Evolutionary conservation across 2,329 filamentous ascomycete species (phyloP), one percentile per base, ranked within the genome.

Genomic region (Davidsoniella eucalypti): DNA sequence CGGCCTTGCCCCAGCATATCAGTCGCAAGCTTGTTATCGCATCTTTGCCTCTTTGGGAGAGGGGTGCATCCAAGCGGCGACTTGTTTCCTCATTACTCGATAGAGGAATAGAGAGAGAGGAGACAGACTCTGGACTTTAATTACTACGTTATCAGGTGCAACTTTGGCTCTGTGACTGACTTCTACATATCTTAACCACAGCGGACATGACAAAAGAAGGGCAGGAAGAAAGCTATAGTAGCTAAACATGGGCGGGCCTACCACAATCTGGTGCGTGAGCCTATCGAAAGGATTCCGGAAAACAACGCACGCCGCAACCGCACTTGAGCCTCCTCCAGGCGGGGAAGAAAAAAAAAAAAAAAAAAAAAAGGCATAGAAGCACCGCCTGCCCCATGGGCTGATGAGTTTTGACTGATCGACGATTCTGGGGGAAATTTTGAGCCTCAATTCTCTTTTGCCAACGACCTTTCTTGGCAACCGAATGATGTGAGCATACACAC

Each of bases 401-500:
- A 33, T 33, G 29, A 33, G 29, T 33, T 33, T 33, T 33, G 16
- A 23, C 16, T 41, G 44, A 43, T 51, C 47, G 50, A 41, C 43
- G n/a, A 52, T 16, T 52, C 50, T 40, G 50, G 50, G 50, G 50
- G 36, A 39, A 18, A 25, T 52, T 47, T 52, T 52, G 44, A 52
- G 50, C 50, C 50, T 52, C 50, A 52, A 52, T 39, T 52, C 26
- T 43, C 26, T 43, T 17, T n/a, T 16, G 16, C 18, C 23, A 45
- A 26, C 21, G 25, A 29, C 23, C n/a, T 29, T 38, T 47, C 44
- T 47, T 47, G 38, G 46, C 25, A 25, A 29, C 29, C n/a, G 10
- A n/a, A 21, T 23, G 18, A 10, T 33, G 29, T 9, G 8, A 33
- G 29, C 29, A 33, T 9, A 9, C 29, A 33, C 12, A 33, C 29